phyloP scores from a whole-genome alignment of 441 rosid species.

The Rhodomyrtus psidioides region DNA sequence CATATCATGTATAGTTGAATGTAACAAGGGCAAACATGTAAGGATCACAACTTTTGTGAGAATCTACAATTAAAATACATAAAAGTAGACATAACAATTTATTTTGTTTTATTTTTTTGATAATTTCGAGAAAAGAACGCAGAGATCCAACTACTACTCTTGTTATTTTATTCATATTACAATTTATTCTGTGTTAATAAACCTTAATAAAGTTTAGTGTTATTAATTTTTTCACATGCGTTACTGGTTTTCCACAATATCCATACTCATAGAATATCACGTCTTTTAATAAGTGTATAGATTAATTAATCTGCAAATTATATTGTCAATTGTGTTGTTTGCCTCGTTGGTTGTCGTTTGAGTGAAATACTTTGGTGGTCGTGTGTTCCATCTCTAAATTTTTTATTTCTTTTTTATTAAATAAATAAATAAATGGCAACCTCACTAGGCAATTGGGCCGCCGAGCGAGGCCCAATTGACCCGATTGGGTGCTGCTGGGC shows the following conservation, averaged over 20 bases:
- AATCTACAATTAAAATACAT: not conserved
- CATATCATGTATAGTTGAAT: not conserved
- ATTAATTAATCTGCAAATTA: too few relatives aligned
- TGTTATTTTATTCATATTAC: rapidly evolving
- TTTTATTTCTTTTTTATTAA: too few relatives aligned
- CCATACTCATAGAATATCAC: not conserved
- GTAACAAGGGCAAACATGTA: not conserved
- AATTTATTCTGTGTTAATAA: not conserved
- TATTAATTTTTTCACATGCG: not conserved
- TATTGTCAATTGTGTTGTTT: too few relatives aligned
- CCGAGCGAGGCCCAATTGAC: too few relatives aligned
- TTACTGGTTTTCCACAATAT: not conserved
- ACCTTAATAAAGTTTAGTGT: not conserved
- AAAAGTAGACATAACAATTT: not conserved
- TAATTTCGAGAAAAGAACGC: not conserved
- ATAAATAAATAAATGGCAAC: too few relatives aligned
- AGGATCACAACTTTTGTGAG: not conserved
- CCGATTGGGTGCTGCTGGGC: too few relatives aligned
- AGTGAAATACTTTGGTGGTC: too few relatives aligned
- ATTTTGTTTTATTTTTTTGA: not conserved
- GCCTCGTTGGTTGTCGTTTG: too few relatives aligned
- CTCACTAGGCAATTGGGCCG: too few relatives aligned
- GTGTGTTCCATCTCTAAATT: too few relatives aligned
- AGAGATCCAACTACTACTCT: rapidly evolving
- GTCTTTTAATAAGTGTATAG: too few relatives aligned